Percentiles rank a stretch among this genome's conserved stretches.
These are phyloP conservation scores for Microthyrium microscopicum DNA, from an alignment of 2,329 filamentous ascomycete species.

Conservation along the genomic window DNA sequence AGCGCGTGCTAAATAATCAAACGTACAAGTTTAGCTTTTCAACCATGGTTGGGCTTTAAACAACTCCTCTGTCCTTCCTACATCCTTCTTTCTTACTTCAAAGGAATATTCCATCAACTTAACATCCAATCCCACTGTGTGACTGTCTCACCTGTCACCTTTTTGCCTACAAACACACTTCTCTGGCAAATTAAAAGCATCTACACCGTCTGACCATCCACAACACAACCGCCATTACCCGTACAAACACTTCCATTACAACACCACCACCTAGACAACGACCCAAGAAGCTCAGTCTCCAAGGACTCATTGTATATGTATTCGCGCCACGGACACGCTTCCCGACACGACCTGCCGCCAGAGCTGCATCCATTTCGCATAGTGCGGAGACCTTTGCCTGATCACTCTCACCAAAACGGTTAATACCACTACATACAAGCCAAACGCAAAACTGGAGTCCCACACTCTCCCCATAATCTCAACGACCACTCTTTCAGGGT, in stretches of 20 bases:
- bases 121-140: neutral
- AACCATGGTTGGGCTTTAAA: too few relatives aligned
- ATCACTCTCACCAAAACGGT: constrained; percentile 81
- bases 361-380: constrained; percentile 96
- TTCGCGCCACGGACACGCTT: constrained; percentile 91
- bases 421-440: constrained; percentile 33
- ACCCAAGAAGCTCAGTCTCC: neutral
- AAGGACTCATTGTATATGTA: constrained; percentile 64
- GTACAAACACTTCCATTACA: neutral
- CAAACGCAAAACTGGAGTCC: constrained; percentile 13
- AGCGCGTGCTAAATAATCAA: too few relatives aligned
- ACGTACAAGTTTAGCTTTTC: too few relatives aligned
- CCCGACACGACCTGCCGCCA: constrained; percentile 83
- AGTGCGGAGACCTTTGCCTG: constrained; percentile 85
- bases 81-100: too few relatives aligned
- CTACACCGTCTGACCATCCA: neutral
- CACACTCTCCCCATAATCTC: constrained; percentile 28
- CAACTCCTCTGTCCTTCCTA: too few relatives aligned
- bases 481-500: constrained; percentile 32
- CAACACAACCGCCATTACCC: neutral
- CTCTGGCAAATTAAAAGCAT: neutral
- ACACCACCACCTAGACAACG: neutral
- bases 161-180: neutral
- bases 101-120: too few relatives aligned
- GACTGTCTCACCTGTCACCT: neutral